Conservation (phyloP, 1,284 basidiomycete genomes). For the Melampsora medusae region DNA sequence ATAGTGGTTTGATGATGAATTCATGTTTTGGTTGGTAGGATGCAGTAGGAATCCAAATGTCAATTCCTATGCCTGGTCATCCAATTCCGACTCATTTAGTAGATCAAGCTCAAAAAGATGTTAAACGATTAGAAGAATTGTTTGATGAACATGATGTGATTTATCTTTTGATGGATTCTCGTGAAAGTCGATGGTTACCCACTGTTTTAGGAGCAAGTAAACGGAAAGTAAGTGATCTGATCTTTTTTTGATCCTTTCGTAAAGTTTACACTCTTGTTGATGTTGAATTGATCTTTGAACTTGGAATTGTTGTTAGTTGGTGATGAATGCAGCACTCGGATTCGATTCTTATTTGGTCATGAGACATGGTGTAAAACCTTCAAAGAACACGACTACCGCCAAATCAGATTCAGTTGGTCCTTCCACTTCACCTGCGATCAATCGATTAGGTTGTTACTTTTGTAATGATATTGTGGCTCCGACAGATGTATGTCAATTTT, state of each 20-base stretch:
- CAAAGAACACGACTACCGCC: conserved; percentile 35
- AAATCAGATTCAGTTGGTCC: conserved; percentile 52
- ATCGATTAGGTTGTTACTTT: conserved; percentile 83
- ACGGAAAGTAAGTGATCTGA: conserved; percentile 65
- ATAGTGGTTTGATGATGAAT: background rate
- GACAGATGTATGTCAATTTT: conserved; percentile 68
- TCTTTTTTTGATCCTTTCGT: background rate
- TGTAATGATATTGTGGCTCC: conserved; percentile 98
- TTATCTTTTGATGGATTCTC: conserved; percentile 94
- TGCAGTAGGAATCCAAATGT: conserved; percentile 70
- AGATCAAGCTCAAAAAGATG: conserved; percentile 66
- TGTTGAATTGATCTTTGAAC: background rate
- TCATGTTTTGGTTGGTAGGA: conserved; percentile 61
- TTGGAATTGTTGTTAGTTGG: conserved; percentile 61
- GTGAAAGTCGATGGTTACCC: conserved; percentile 93
- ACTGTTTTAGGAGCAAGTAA: conserved; percentile 79
- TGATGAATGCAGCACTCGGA: conserved; percentile 90
- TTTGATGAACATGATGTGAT: conserved; percentile 81
- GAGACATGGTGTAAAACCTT: conserved; percentile 76
- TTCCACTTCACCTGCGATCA: conserved; percentile 48
- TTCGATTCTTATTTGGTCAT: conserved; percentile 97
- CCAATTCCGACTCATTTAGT: conserved; percentile 65
- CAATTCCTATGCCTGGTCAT: conserved; percentile 97
- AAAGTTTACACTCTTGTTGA: conserved; percentile 7
- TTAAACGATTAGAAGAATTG: conserved; percentile 70